Evolutionary conservation across 441 rosid genomes (phyloP).

Genomic region (Biscutella laevigata): DNA sequence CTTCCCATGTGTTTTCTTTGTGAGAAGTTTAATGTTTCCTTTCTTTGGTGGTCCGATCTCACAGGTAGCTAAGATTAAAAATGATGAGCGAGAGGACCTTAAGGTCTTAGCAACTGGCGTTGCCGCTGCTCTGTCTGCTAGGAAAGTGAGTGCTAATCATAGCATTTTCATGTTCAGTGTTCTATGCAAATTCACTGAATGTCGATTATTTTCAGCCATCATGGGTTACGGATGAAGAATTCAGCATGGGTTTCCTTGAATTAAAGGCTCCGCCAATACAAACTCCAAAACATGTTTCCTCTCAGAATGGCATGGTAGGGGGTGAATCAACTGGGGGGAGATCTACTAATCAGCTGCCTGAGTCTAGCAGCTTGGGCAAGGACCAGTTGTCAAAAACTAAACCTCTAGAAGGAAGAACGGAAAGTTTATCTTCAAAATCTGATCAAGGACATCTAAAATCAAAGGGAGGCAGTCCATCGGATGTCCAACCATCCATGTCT

Average conservation of each 20-base stretch:
- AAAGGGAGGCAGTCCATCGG: slow-evolving; percentile 60
- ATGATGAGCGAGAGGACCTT: slow-evolving; percentile 98
- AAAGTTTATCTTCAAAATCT: slow-evolving; percentile 48
- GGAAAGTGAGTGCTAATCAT: slow-evolving; percentile 57
- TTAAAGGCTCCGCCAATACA: slow-evolving; percentile 63
- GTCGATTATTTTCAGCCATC: slow-evolving; percentile 51
- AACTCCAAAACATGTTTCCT: slow-evolving; percentile 45
- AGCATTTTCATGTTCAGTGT: slow-evolving; percentile 8
- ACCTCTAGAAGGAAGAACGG: slow-evolving; percentile 60
- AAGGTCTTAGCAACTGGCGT: slow-evolving; percentile 99
- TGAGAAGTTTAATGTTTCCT: slow-evolving; percentile 12
- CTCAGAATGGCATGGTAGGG: slow-evolving; percentile 46
- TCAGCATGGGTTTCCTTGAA: slow-evolving; percentile 98
- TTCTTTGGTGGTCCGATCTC: slow-evolving; percentile 14
- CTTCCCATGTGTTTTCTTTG: slow-evolving; percentile 14
- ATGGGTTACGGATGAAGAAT: slow-evolving; percentile 99
- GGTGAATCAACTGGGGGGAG: slow-evolving; percentile 53
- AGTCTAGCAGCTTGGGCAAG: slow-evolving; percentile 47
- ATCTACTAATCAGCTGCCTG: slow-evolving; percentile 42
- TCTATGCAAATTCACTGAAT: slow-evolving; percentile 11
- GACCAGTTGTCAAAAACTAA: slow-evolving; percentile 60
- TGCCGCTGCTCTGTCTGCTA: slow-evolving; percentile 95
- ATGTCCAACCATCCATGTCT: slow-evolving; percentile 36
- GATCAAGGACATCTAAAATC: slow-evolving; percentile 56
- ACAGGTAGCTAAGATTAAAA: slow-evolving; percentile 90